Percentiles rank a stretch among this genome's conserved stretches.
Conservation (phyloP, 2,329 filamentous ascomycete genomes). For the Teratosphaeria pseudoeucalypti region DNA sequence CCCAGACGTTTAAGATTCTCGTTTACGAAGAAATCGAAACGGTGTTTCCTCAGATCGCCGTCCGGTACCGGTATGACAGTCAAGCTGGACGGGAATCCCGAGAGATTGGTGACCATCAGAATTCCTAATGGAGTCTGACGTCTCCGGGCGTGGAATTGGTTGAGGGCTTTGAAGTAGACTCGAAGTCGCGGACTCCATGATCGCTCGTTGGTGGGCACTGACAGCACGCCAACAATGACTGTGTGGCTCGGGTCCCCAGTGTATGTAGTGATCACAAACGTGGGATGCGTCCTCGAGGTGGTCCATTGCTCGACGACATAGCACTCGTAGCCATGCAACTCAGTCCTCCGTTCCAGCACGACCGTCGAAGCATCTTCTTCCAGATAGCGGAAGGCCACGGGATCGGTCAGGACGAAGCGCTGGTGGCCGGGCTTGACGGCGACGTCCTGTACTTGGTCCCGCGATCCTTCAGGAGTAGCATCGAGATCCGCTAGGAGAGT, state of each 20-base stretch:
- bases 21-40: constrained; percentile 82
- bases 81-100: constrained; percentile 79
- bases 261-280: constrained; percentile 84
- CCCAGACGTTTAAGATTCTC: constrained; percentile 86
- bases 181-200: constrained; percentile 70
- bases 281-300: constrained; percentile 80
- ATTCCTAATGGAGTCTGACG: constrained; percentile 74
- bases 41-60: constrained; percentile 70
- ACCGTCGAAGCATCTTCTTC: constrained; percentile 71
- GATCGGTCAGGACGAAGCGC: constrained; percentile 55
- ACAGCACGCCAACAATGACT: constrained; percentile 69
- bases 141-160: constrained; percentile 72
- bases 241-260: constrained; percentile 74
- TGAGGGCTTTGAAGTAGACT: constrained; percentile 76
- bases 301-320: constrained; percentile 98
- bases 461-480: not conserved
- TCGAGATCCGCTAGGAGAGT: constrained; percentile 1
- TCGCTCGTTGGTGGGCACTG: constrained; percentile 68
- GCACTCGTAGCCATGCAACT: constrained; percentile 75
- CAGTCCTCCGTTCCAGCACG: constrained; percentile 60
- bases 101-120: constrained; percentile 88
- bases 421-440: constrained; percentile 33
- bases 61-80: constrained; percentile 86
- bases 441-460: not conserved
- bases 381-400: constrained; percentile 62